Evolutionary conservation across 2,329 filamentous ascomycete genomes (phyloP).

Genomic region (Ceratocystis lukuohia): DNA sequence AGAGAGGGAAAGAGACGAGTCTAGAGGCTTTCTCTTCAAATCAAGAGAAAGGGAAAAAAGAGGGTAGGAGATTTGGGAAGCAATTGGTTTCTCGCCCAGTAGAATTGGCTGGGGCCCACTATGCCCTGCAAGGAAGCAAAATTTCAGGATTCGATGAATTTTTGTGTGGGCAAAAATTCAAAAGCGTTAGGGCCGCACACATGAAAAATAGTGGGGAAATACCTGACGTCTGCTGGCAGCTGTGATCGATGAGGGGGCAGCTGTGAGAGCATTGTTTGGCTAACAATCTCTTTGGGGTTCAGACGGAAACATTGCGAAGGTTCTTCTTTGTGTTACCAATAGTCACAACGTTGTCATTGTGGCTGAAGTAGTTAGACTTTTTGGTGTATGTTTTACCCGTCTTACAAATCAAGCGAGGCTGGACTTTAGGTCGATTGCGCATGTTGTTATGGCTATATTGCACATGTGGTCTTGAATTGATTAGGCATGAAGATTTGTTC

Average conservation of each 20-base stretch:
- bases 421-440: no score
- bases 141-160: slow-evolving; percentile 20
- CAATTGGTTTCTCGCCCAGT: slow-evolving; percentile 18
- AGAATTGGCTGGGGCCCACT: slow-evolving; percentile 19
- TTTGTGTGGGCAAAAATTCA: slow-evolving; percentile 20
- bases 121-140: slow-evolving; percentile 19
- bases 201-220: slow-evolving; percentile 16
- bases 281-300: no score
- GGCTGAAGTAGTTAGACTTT: background rate
- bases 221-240: background rate
- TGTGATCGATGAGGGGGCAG: background rate
- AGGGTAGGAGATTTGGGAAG: slow-evolving; percentile 19
- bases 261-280: background rate
- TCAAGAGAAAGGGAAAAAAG: slow-evolving; percentile 18
- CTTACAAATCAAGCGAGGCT: background rate
- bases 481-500: no score
- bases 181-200: slow-evolving; percentile 20
- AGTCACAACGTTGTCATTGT: background rate
- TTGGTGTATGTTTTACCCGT: background rate
- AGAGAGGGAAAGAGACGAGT: slow-evolving; percentile 20
- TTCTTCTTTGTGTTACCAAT: background rate
- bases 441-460: no score
- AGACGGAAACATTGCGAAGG: background rate
- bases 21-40: slow-evolving; percentile 22
- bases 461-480: no score